These are phyloP conservation scores for Pochonia chlamydosporia DNA, from an alignment of 2,329 filamentous ascomycete genomes.

Conservation along the genomic window DNA sequence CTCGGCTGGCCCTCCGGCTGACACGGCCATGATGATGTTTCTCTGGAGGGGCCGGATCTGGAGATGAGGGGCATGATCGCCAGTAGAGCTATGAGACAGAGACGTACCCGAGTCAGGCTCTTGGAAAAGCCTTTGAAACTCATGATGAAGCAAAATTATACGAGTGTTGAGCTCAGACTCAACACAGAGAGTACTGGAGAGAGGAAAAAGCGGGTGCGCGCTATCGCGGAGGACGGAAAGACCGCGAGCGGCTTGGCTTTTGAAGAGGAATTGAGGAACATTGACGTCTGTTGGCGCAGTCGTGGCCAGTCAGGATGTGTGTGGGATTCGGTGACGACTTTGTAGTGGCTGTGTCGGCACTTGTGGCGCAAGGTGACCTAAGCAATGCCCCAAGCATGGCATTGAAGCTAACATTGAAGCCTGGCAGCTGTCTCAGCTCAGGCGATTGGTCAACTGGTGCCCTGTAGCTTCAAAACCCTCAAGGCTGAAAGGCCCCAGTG, in stretches of 20 bases:
- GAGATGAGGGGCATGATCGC: conserved; percentile 25
- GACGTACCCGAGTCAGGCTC: conserved; percentile 72
- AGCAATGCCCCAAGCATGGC: background rate
- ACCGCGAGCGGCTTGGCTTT: conserved; percentile 2
- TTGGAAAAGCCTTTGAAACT: conserved; percentile 97
- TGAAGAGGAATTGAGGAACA: conserved; percentile 5
- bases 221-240: background rate
- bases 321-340: conserved; percentile 6
- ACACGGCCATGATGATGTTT: background rate
- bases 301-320: background rate
- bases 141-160: conserved; percentile 54
- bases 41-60: background rate
- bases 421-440: too few species aligned
- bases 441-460: too few species aligned
- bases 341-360: conserved; percentile 12
- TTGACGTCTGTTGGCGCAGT: conserved; percentile 5
- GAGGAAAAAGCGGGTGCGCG: conserved; percentile 1
- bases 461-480: too few species aligned
- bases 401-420: too few species aligned
- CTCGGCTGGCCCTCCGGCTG: background rate
- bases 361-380: conserved; percentile 6
- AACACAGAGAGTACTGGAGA: background rate
- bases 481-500: too few species aligned
- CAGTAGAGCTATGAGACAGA: background rate
- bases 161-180: background rate